Base-by-base conservation (phyloP, 805 yeast genomes). In the Teunomyces atbi region DNA sequence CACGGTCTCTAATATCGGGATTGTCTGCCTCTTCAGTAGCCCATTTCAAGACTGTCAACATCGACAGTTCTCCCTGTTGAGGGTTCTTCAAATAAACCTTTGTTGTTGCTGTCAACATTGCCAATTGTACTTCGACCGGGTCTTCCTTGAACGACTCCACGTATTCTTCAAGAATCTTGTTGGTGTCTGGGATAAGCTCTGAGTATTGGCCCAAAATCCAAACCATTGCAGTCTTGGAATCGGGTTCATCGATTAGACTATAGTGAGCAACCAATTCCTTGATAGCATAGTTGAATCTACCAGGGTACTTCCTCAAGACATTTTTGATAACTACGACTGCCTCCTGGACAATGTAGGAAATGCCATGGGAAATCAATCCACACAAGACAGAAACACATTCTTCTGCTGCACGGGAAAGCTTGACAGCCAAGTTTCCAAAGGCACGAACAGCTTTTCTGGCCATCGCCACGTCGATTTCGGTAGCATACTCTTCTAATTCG, bases 1-100 rank as follows among this genome's bases (percentile, higher is more conserved):
- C 97, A 33, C 96, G 68, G 53, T 89, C 95, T 50, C 97, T 75
- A 8, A 90, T 65, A 65, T 92, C 98, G 0, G 97, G 96, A 55
- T 89, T 84, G 50, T 83, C 83, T 1, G 75, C 69, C 10, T 82
- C 86, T 53, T 89, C 94, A 0, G 95, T 86, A 6, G 90, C 86
- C 61, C 71, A 64, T 56, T 82, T 82, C 45, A 90, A 66, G 0
- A 85, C 69, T 28, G 73, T 71, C 30, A 88, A 68, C 2, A 89
- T 79, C 10, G 84, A 57, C 2, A 68, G 58, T 54, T 85, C 86
- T 2, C 84, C 82, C 26, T 66, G 56, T 3, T 69, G 59, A 0
- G 90, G 88, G 21, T 70, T 61, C 41, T 76, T 72, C 18, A 88
- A 66, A 61, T 86, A 89, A 11, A 80, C 68, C 60, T 86, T 89